phyloP scores from a whole-genome alignment of 2,329 filamentous ascomycete species.

The Tolypocladium tropicale region DNA sequence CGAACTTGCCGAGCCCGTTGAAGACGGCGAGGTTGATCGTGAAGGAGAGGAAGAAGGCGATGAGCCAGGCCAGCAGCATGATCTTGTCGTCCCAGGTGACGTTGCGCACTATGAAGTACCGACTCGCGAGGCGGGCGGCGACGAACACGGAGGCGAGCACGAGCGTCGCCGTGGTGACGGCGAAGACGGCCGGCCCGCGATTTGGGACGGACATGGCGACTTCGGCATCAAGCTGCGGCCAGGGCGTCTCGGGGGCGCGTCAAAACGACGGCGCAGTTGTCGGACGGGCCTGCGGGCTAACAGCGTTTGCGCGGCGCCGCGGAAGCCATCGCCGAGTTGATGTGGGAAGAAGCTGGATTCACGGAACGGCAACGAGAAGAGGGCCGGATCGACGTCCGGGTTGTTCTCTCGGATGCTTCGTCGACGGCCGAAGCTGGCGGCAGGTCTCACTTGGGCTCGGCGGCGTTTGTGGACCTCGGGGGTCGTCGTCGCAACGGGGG shows the following conservation, averaged over 20 bases:
- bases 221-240: not conserved
- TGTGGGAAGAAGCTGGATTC: not conserved
- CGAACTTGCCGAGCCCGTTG: constrained; percentile 59
- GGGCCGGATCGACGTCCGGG: not conserved
- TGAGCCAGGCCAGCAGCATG: constrained; percentile 68
- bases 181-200: constrained; percentile 53
- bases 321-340: not conserved
- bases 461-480: not conserved
- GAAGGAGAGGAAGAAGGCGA: constrained; percentile 58
- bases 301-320: not conserved
- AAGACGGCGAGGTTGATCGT: constrained; percentile 53
- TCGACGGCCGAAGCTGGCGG: not conserved
- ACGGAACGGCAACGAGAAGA: not conserved
- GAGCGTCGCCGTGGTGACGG: constrained; percentile 60
- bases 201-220: constrained; percentile 21
- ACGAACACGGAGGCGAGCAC: constrained; percentile 66
- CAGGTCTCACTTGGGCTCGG: not conserved
- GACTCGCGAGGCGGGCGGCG: constrained; percentile 59
- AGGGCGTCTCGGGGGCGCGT: not conserved
- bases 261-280: not conserved
- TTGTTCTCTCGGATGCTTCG: not conserved
- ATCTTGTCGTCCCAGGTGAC: constrained; percentile 70
- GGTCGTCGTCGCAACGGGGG: no score
- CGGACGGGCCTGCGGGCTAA: not conserved
- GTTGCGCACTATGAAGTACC: constrained; percentile 61